These are phyloP conservation scores for Cyberlindnera lachancei DNA, from an alignment of 805 yeast species.

Conservation along the genomic window DNA sequence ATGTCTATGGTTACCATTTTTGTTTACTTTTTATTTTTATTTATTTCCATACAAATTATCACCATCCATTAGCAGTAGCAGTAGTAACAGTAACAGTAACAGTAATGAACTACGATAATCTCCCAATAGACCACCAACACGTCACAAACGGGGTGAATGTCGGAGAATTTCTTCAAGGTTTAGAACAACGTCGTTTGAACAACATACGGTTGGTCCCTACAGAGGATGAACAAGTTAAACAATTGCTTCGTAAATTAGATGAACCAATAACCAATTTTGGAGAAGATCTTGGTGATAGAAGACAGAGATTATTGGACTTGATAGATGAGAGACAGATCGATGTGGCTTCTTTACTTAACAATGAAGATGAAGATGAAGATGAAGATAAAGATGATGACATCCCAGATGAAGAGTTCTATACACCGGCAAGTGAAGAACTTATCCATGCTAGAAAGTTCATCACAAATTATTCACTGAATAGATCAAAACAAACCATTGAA, in stretches of 20 bases:
- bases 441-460: constrained; percentile 44
- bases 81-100: too few relatives aligned
- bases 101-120: constrained; percentile 14
- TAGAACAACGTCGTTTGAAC: constrained; percentile 23
- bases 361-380: constrained; percentile 13
- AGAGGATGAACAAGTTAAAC: constrained; percentile 54
- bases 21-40: neutral
- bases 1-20: neutral
- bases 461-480: constrained; percentile 41
- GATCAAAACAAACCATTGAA: constrained; percentile 36
- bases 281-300: constrained; percentile 54
- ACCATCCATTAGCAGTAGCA: too few relatives aligned
- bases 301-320: constrained; percentile 48
- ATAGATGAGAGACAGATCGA: constrained; percentile 28
- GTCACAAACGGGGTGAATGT: constrained; percentile 20
- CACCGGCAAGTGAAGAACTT: constrained; percentile 62
- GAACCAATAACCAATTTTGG: constrained; percentile 52
- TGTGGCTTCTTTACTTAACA: constrained; percentile 7
- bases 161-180: constrained; percentile 19
- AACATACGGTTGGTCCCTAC: constrained; percentile 44
- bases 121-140: constrained; percentile 21
- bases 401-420: constrained; percentile 75
- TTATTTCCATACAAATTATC: too few relatives aligned
- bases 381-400: constrained; percentile 34
- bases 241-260: constrained; percentile 37